Evolutionary conservation across 495 filamentous ascomycete species (phyloP), one percentile per base, ranked within the genome.

Genomic region (Penicillium dipodomyicola): DNA sequence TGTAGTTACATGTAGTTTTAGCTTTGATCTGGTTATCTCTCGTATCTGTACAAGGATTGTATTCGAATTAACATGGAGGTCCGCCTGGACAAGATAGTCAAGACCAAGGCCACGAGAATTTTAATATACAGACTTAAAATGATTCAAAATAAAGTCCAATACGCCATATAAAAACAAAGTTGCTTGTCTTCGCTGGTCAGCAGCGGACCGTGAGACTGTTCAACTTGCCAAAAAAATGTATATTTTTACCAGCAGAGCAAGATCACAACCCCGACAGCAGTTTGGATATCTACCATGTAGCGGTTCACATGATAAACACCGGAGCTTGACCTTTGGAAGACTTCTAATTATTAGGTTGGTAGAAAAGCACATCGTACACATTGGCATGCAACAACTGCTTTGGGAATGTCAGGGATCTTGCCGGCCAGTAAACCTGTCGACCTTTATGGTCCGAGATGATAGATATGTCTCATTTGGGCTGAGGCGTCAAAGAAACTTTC

Each of bases 401-500:
- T 10, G n/a, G 9, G 43, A 4, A 46, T n/a, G 27, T 47, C 23
- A 29, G 15, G 8, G 44, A 47, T 19, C 25, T 30, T 8, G 25
- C 11, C 44, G 19, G 25, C 8, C 15, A 19, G 15, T 9, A 15
- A 25, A 29, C 15, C 12, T 29, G 23, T 47, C 44, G 15, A 29
- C 30, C 3, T 30, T n/a, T 29, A 43, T 23, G 20, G 41, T 23
- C 8, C 25, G 15, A 8, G 7, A 30, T 6, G n/a, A 11, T 4
- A 47, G 14, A 11, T 5, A 29, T 39, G 22, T 20, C 14, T 52
- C 17, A 41, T 29, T 29, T 30, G 20, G 32, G 27, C 15, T 27
- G 25, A 17, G 35, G 32, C 1, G 17, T 30, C 27, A 41, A 11
- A 1, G 56, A 52, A 35, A 52, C 32, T 30, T 65, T 65, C 35